phyloP scores from a whole-genome alignment of 1,139 yeast species.

The Eremothecium cymbalariae region DNA sequence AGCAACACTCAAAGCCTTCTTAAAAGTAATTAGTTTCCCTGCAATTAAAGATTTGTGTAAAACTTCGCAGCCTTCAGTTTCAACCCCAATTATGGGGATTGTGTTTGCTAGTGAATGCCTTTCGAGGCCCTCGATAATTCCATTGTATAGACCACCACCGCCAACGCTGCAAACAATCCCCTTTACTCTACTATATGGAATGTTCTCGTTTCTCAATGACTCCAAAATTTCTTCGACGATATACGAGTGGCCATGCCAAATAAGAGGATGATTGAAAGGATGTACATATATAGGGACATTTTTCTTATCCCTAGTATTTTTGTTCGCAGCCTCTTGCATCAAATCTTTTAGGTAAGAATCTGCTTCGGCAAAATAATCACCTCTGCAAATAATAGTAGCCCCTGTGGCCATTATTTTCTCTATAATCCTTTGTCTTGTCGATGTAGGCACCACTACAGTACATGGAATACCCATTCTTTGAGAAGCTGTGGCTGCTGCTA shows the following conservation, averaged over 20 bases:
- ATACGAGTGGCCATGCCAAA: conserved; percentile 64
- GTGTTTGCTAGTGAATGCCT: conserved; percentile 34
- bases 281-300: conserved; percentile 52
- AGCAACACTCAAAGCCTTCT: conserved; percentile 47
- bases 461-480: conserved; percentile 40
- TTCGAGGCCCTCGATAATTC: conserved; percentile 49
- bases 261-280: conserved; percentile 54
- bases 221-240: conserved; percentile 49
- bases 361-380: conserved; percentile 60
- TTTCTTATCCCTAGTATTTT: conserved; percentile 16
- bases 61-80: conserved; percentile 55
- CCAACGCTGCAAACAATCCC: conserved; percentile 64
- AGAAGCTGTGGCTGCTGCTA: conserved; percentile 64
- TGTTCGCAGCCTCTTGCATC: conserved; percentile 33
- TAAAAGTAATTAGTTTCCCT: conserved; percentile 39
- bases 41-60: conserved; percentile 43
- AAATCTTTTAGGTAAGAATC: conserved; percentile 41
- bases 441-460: conserved; percentile 57
- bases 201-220: conserved; percentile 32
- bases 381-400: conserved; percentile 48
- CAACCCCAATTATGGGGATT: conserved; percentile 47
- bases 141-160: conserved; percentile 68
- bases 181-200: conserved; percentile 35
- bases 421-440: conserved; percentile 38
- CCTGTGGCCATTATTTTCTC: conserved; percentile 39